Evolutionary conservation across 495 filamentous ascomycete species (phyloP).

Genomic region (Chaetomium cochliodes): DNA sequence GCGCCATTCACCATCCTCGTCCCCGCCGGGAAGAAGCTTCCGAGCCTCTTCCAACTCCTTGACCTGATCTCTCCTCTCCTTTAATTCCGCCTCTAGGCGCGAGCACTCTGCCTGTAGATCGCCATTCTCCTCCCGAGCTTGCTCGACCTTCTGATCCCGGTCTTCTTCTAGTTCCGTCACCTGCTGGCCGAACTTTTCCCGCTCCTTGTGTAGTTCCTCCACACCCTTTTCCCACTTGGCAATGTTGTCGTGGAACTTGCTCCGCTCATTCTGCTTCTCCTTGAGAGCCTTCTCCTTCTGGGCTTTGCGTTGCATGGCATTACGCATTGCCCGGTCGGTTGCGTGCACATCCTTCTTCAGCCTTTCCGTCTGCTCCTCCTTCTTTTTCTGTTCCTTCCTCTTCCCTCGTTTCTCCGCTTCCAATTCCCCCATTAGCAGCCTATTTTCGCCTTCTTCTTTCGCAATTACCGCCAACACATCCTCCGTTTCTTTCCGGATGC

Average conservation of each 20-base stretch:
- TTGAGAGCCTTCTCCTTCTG: conserved; percentile 78
- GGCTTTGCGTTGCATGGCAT: conserved; percentile 74
- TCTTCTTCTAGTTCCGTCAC: conserved; percentile 46
- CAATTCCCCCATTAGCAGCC: conserved; percentile 71
- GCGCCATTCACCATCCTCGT: conserved; percentile 55
- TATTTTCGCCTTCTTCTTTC: conserved; percentile 67
- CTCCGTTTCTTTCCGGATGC: conserved; percentile 66
- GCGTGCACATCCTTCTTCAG: conserved; percentile 76
- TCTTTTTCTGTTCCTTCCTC: conserved; percentile 72
- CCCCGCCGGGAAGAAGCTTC: conserved; percentile 50
- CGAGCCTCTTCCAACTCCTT: conserved; percentile 56
- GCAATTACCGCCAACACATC: conserved; percentile 53
- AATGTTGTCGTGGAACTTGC: conserved; percentile 55
- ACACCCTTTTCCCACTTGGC: conserved; percentile 57
- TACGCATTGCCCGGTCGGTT: conserved; percentile 76
- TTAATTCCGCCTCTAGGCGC: conserved; percentile 48
- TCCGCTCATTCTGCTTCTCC: conserved; percentile 67
- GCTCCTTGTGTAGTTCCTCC: conserved; percentile 45
- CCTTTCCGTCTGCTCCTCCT: conserved; percentile 79
- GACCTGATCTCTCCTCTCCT: conserved; percentile 49
- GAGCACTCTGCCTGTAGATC: conserved; percentile 38
- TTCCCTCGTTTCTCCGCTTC: conserved; percentile 68
- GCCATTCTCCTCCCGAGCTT: conserved; percentile 31
- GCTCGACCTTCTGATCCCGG: conserved; percentile 38
- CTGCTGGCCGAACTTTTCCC: conserved; percentile 44